Conservation (phyloP, 225 moss, liverwort and hornwort species). For the Takakia lepidozioides region DNA sequence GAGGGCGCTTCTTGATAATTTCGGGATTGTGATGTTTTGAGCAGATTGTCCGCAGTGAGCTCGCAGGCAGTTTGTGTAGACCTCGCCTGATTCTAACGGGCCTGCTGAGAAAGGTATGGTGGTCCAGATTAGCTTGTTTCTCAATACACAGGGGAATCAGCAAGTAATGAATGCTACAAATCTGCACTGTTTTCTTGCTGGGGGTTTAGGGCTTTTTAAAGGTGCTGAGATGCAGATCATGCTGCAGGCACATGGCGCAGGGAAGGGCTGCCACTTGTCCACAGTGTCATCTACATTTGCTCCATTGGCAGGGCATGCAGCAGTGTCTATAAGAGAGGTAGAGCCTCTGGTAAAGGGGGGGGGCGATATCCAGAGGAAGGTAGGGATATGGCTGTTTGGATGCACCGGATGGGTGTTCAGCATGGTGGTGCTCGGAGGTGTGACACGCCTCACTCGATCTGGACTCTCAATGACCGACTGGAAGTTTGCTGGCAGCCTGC, state of each 20-base stretch:
- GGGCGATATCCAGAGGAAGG: conserved; percentile 43
- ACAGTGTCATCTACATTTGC: too few relatives aligned
- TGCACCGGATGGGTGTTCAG: conserved; percentile 99
- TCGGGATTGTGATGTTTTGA: neutral
- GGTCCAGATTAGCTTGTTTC: neutral
- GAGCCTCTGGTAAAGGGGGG: conserved; percentile 50
- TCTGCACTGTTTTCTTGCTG: conserved; percentile 1
- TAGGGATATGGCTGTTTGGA: conserved; percentile 81
- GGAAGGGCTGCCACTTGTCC: conserved; percentile 29
- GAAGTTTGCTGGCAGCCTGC: conserved; percentile 94
- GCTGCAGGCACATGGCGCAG: conserved; percentile 20
- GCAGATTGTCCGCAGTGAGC: conserved; percentile 10
- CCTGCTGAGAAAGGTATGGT: conserved; percentile 6
- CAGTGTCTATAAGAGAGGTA: conserved; percentile 30
- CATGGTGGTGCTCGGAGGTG: conserved; percentile 94
- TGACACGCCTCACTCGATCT: conserved; percentile 93
- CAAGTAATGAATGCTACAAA: neutral
- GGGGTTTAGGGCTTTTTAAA: neutral
- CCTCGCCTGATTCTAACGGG: conserved; percentile 5
- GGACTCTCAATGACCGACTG: conserved; percentile 99
- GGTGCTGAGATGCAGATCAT: conserved; percentile 1
- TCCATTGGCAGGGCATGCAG: conserved; percentile 42
- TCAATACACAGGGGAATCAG: neutral
- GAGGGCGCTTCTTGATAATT: too few relatives aligned
- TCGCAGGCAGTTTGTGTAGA: conserved; percentile 4